Conservation (phyloP, 1,284 basidiomycete genomes). For the Rhodotorula sp. region DNA sequence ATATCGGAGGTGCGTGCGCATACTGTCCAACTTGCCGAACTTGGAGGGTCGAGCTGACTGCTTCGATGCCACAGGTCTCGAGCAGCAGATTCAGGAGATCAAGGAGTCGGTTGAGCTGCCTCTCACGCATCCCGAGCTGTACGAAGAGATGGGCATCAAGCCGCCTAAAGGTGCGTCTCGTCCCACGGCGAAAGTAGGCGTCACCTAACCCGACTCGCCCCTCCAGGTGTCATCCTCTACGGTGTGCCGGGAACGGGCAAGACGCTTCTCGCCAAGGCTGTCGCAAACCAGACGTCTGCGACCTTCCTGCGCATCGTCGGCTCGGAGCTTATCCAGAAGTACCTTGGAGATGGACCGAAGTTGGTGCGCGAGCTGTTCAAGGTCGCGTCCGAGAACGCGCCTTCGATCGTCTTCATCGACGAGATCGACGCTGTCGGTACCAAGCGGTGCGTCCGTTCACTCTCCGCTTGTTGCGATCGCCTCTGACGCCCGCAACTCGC, state of each 20-base stretch:
- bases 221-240: conserved; percentile 87
- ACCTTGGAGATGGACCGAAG: conserved; percentile 80
- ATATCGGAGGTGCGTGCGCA: conserved; percentile 72
- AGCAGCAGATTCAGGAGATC: conserved; percentile 96
- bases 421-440: conserved; percentile 54
- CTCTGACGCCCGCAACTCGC: background rate
- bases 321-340: conserved; percentile 98
- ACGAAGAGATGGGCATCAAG: conserved; percentile 99
- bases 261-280: conserved; percentile 95
- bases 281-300: conserved; percentile 97
- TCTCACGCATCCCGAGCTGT: conserved; percentile 95
- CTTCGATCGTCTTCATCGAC: conserved; percentile 54
- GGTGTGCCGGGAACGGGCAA: conserved; percentile 99
- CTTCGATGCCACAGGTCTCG: conserved; percentile 54
- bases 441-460: conserved; percentile 46
- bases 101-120: conserved; percentile 99
- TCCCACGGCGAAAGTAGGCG: background rate
- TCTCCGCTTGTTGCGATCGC: background rate
- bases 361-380: conserved; percentile 53
- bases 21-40: too few species aligned
- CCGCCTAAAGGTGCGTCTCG: conserved; percentile 68
- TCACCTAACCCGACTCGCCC: background rate
- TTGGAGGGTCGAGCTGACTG: background rate
- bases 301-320: conserved; percentile 98
- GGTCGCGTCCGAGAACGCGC: conserved; percentile 53